A percentile compares a stretch with the other conserved stretches of the same genome.
Conservation (phyloP, 768 basidiomycete genomes). For the Rubroboletus satanas region DNA sequence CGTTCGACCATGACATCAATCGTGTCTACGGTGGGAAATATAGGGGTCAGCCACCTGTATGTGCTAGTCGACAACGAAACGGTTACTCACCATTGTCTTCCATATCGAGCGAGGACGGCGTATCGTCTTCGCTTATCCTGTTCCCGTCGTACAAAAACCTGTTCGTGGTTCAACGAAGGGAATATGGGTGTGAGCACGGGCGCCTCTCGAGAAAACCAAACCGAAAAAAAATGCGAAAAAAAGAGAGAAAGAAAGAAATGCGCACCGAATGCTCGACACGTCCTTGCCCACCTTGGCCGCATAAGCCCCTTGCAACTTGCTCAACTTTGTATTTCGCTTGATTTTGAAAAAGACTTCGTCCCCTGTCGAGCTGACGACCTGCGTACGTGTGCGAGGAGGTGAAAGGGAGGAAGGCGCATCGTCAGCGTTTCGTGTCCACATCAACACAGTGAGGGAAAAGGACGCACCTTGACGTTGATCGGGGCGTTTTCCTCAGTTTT, state of each 20-base stretch:
- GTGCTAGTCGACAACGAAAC: too few species aligned
- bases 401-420: neutral
- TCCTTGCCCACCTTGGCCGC: conserved; percentile 92
- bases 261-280: conserved; percentile 80
- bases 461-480: conserved; percentile 74
- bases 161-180: too few species aligned
- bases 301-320: conserved; percentile 90
- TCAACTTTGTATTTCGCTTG: conserved; percentile 87
- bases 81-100: conserved; percentile 70
- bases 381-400: neutral
- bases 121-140: conserved; percentile 86
- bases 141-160: conserved; percentile 91
- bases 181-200: too few species aligned
- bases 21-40: conserved; percentile 49
- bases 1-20: conserved; percentile 98
- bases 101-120: conserved; percentile 81
- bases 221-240: too few species aligned
- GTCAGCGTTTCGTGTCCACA: neutral
- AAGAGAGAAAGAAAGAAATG: neutral
- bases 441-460: neutral
- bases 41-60: conserved; percentile 8
- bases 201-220: neutral
- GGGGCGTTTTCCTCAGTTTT: conserved; percentile 58
- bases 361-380: conserved; percentile 74
- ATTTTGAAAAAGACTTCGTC: conserved; percentile 98